Conservation (phyloP, 345 rosid species). For the Noccaea caerulescens region DNA sequence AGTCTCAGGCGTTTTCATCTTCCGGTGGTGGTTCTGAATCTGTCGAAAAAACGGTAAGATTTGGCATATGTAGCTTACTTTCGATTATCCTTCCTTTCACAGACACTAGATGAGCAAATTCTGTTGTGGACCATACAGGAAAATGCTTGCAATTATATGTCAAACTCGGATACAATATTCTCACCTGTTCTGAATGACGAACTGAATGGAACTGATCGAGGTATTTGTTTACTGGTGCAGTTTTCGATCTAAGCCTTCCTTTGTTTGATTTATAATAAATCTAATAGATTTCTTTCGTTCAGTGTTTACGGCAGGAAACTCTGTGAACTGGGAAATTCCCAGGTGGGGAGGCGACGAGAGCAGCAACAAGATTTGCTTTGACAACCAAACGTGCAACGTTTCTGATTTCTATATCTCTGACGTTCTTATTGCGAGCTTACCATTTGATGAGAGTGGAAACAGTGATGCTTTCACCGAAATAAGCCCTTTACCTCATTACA, state of each 20-base stretch:
- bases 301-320: conserved; percentile 35
- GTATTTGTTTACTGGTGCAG: conserved; percentile 48
- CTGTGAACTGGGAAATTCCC: conserved; percentile 41
- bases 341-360: conserved; percentile 44
- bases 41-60: conserved; percentile 33
- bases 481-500: conserved; percentile 63
- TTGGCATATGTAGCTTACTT: conserved; percentile 3
- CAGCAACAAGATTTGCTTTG: conserved; percentile 40
- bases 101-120: conserved; percentile 18
- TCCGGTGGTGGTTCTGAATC: conserved; percentile 31
- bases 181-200: conserved; percentile 63
- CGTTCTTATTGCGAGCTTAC: conserved; percentile 44
- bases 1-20: conserved; percentile 31
- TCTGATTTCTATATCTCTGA: conserved; percentile 45
- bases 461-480: conserved; percentile 39
- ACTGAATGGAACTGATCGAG: conserved; percentile 45
- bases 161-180: conserved; percentile 77
- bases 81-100: background rate
- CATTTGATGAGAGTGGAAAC: conserved; percentile 38
- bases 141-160: conserved; percentile 40
- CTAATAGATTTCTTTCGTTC: conserved; percentile 24
- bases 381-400: conserved; percentile 44
- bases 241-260: conserved; percentile 33
- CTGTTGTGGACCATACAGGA: conserved; percentile 35
- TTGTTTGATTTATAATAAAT: conserved; percentile 36